phyloP scores from a whole-genome alignment of 2,329 filamentous ascomycete genomes.

The Colletotrichum tabaci region DNA sequence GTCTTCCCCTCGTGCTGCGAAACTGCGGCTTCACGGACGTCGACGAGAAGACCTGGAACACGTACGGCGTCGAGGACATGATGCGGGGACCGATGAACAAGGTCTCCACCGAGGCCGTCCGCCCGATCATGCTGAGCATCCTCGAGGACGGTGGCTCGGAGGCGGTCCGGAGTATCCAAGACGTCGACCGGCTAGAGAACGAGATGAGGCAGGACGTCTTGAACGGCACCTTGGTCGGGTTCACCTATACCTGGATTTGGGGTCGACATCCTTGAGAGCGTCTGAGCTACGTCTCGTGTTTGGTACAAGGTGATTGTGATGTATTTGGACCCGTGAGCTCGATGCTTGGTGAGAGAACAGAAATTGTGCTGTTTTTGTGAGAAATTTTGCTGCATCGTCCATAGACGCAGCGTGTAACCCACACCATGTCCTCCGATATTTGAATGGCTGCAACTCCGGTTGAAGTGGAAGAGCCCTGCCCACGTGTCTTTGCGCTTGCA shows the following conservation, averaged over 20 bases:
- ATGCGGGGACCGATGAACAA: constrained; percentile 14
- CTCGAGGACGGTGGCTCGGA: constrained; percentile 14
- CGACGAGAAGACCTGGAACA: constrained; percentile 21
- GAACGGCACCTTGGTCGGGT: constrained; percentile 1
- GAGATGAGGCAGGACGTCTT: not conserved
- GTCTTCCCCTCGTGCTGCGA: not conserved
- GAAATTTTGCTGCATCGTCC: too few relatives aligned
- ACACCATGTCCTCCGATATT: too few relatives aligned
- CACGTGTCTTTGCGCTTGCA: too few relatives aligned
- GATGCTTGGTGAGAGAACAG: too few relatives aligned
- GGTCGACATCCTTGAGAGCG: constrained; percentile 1
- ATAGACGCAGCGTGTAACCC: too few relatives aligned
- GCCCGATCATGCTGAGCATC: constrained; percentile 5
- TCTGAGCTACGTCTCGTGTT: constrained; percentile 47
- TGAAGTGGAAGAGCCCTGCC: too few relatives aligned
- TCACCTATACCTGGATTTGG: constrained; percentile 21
- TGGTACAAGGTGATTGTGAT: too few relatives aligned
- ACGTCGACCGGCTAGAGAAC: constrained; percentile 14
- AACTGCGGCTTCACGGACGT: constrained; percentile 15
- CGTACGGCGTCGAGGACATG: constrained; percentile 12
- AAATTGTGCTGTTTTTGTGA: too few relatives aligned
- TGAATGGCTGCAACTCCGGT: too few relatives aligned
- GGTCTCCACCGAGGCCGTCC: constrained; percentile 3
- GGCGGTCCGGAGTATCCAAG: not conserved
- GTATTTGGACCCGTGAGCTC: too few relatives aligned